Percentiles rank a stretch among this genome's conserved stretches.
These are phyloP conservation scores for Lotus japonicus DNA, from an alignment of 306 rosid species.

Conservation along the genomic window DNA sequence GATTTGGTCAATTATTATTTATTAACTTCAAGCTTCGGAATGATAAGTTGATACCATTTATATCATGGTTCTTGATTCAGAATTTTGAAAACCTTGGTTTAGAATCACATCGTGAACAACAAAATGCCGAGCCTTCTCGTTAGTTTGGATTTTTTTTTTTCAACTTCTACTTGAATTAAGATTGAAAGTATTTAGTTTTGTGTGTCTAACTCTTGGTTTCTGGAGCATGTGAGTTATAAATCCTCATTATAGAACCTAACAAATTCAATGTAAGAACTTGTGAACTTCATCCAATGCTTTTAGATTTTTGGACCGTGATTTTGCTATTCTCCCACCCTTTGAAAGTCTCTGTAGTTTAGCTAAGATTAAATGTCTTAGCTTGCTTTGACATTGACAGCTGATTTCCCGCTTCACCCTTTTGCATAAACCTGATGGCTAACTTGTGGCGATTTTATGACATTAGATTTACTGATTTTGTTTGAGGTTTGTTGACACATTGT, in stretches of 20 bases:
- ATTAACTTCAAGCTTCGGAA: slow-evolving; percentile 12
- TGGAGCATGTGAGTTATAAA: not conserved
- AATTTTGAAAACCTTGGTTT: not conserved
- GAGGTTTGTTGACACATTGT: not conserved
- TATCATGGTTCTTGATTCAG: not conserved
- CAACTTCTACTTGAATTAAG: not conserved
- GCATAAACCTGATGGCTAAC: not conserved
- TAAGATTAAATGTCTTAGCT: not conserved
- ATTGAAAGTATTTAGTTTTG: not conserved
- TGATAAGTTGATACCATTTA: slow-evolving; percentile 8
- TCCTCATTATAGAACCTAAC: not conserved
- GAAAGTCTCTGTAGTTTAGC: not conserved
- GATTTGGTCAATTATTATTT: not conserved
- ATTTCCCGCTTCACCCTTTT: not conserved
- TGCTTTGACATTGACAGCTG: not conserved
- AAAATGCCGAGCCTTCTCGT: slow-evolving; percentile 1
- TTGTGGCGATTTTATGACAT: not conserved
- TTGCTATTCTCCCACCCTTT: not conserved
- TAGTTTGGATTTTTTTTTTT: not conserved
- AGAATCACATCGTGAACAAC: slow-evolving; percentile 1
- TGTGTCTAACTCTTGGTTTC: not conserved
- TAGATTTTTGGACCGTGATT: not conserved
- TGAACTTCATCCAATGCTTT: not conserved
- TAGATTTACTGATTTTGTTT: not conserved
- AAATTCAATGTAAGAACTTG: not conserved